A percentile compares a stretch with the other conserved stretches of the same genome.
phyloP scores from a whole-genome alignment of 768 basidiomycete species.

The Pisolithus orientalis region DNA sequence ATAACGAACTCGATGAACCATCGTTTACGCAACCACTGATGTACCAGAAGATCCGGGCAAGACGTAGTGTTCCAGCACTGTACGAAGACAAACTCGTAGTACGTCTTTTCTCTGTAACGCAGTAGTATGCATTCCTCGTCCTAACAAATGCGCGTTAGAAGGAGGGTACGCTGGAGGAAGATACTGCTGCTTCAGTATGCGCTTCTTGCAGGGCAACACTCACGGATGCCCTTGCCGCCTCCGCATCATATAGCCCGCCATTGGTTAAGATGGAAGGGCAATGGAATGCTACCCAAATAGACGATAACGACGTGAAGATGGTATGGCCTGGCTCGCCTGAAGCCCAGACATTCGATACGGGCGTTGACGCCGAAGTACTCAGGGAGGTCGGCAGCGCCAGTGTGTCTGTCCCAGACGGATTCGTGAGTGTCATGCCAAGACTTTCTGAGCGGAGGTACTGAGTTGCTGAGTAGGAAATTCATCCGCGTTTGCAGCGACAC shows the following conservation, averaged over 20 bases:
- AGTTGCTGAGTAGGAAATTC: conserved; percentile 54
- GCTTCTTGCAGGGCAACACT: conserved; percentile 55
- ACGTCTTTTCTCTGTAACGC: conserved; percentile 16
- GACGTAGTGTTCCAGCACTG: conserved; percentile 71
- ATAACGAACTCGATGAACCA: conserved; percentile 86
- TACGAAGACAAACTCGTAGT: conserved; percentile 80
- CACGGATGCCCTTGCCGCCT: conserved; percentile 50
- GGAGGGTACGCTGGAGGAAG: conserved; percentile 39
- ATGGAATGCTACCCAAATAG: conserved; percentile 41
- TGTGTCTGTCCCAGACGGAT: conserved; percentile 49
- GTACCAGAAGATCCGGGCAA: conserved; percentile 80
- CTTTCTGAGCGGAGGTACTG: neutral
- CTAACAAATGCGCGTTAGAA: conserved; percentile 4
- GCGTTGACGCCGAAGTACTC: conserved; percentile 49
- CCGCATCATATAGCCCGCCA: conserved; percentile 41
- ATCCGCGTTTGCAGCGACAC: conserved; percentile 72
- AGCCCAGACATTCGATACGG: conserved; percentile 62
- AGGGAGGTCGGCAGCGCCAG: conserved; percentile 60
- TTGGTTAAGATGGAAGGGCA: conserved; percentile 57
- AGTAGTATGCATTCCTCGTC: neutral
- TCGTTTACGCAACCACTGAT: conserved; percentile 84
- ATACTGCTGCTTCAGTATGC: conserved; percentile 47
- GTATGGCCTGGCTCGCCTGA: conserved; percentile 55
- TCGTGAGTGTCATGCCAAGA: conserved; percentile 44
- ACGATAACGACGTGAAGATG: conserved; percentile 17